Percentiles rank a stretch among this genome's conserved stretches.
phyloP scores from a whole-genome alignment of 805 yeast genomes.

The Candida quercuum region DNA sequence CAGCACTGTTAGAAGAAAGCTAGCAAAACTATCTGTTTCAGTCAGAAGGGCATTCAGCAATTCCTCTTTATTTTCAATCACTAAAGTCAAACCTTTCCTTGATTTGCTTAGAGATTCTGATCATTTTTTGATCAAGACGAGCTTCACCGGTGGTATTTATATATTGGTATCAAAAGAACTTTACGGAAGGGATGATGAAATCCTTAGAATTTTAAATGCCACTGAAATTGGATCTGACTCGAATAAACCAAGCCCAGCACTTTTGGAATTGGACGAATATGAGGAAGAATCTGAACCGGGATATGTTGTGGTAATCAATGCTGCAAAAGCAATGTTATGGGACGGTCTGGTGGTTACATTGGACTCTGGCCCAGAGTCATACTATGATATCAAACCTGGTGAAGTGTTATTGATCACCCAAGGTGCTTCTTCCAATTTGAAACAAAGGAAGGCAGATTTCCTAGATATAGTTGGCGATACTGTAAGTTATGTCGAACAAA shows the following conservation, averaged over 20 bases:
- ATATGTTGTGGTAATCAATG: constrained; percentile 68
- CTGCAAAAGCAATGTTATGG: constrained; percentile 86
- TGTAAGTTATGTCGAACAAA: constrained; percentile 50
- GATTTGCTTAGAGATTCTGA: constrained; percentile 55
- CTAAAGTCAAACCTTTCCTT: constrained; percentile 46
- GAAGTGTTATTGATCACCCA: constrained; percentile 62
- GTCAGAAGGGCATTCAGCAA: constrained; percentile 70
- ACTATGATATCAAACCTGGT: constrained; percentile 59
- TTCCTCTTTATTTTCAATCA: constrained; percentile 55
- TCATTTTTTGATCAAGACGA: constrained; percentile 75
- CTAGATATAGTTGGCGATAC: constrained; percentile 51
- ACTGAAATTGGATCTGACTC: constrained; percentile 48
- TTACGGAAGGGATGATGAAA: constrained; percentile 35
- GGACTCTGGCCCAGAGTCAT: constrained; percentile 29
- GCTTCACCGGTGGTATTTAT: constrained; percentile 68
- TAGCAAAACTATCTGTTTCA: constrained; percentile 69
- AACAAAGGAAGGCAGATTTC: constrained; percentile 50
- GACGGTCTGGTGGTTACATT: constrained; percentile 70
- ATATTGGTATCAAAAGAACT: constrained; percentile 62
- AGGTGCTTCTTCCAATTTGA: constrained; percentile 57
- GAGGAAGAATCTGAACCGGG: constrained; percentile 36
- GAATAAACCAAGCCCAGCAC: constrained; percentile 20
- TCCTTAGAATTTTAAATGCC: constrained; percentile 39
- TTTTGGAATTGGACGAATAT: constrained; percentile 19
- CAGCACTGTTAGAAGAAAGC: constrained; percentile 74